These are phyloP conservation scores for Brassica juncea DNA, from an alignment of 345 rosid species.

Conservation along the genomic window DNA sequence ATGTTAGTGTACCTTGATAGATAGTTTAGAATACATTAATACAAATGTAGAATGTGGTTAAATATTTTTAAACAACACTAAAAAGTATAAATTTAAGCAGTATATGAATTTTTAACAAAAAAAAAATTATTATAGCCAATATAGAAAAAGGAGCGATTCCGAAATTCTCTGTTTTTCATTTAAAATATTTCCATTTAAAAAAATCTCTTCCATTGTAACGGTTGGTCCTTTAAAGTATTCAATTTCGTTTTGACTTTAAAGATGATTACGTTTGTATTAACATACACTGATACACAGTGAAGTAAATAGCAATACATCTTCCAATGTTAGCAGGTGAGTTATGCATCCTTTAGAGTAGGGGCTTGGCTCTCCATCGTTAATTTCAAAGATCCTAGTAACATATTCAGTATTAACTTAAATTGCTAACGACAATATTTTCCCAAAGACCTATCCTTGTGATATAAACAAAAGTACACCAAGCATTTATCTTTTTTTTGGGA, in stretches of 20 bases:
- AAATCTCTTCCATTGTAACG: slow-evolving; percentile 23
- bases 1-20: too few relatives aligned
- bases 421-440: background rate
- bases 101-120: too few relatives aligned
- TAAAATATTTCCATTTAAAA: background rate
- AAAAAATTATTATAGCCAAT: background rate
- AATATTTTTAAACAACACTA: too few relatives aligned
- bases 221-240: slow-evolving; percentile 30
- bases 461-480: background rate
- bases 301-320: slow-evolving; percentile 25
- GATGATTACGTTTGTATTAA: background rate
- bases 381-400: slow-evolving; percentile 10
- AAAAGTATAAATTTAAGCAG: too few relatives aligned
- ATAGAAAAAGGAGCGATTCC: slow-evolving; percentile 3
- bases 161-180: background rate
- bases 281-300: slow-evolving; percentile 1
- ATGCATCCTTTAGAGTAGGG: background rate
- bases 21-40: too few relatives aligned
- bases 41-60: too few relatives aligned
- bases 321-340: slow-evolving; percentile 23
- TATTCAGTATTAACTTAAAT: background rate
- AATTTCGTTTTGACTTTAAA: slow-evolving; percentile 25
- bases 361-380: slow-evolving; percentile 4
- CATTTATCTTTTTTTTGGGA: too few relatives aligned
- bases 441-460: background rate